Percentiles rank a stretch among this genome's conserved stretches.
Evolutionary conservation across 78 protist genomes (phyloP).

Genomic region (Protostelium mycophagum): DNA sequence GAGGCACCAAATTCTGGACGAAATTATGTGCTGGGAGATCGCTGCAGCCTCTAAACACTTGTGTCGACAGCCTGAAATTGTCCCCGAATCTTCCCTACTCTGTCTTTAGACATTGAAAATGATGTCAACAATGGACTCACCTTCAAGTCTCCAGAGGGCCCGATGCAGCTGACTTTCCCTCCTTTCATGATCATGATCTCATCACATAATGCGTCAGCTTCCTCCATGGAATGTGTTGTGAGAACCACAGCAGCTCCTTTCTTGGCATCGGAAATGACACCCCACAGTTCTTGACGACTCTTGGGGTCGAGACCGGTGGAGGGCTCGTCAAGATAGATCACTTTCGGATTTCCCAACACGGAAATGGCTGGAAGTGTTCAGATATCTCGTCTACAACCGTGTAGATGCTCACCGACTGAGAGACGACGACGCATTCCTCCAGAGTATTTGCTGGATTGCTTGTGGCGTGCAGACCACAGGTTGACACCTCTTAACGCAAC

Average conservation of each 20-base stretch:
- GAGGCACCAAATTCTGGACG: conserved; percentile 11
- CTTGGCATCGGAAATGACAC: conserved; percentile 42
- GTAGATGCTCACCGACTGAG: conserved; percentile 38
- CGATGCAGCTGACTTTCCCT: conserved; percentile 69
- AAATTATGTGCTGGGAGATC: conserved; percentile 8
- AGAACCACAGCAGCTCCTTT: conserved; percentile 57
- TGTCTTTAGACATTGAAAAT: conserved; percentile 10
- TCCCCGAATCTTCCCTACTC: not conserved
- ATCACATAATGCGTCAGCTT: conserved; percentile 90
- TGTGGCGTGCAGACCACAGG: conserved; percentile 35
- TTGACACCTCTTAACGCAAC: conserved; percentile 48
- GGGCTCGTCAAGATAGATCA: conserved; percentile 61
- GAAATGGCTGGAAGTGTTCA: conserved; percentile 9
- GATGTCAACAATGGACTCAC: conserved; percentile 81
- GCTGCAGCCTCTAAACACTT: not conserved
- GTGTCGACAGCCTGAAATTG: conserved; percentile 8
- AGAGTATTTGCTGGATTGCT: conserved; percentile 30
- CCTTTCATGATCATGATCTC: conserved; percentile 76
- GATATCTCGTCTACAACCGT: not conserved
- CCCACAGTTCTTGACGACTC: conserved; percentile 68
- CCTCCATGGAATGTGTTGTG: conserved; percentile 90
- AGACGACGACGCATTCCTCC: conserved; percentile 73
- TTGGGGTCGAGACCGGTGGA: conserved; percentile 53
- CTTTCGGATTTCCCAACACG: conserved; percentile 10
- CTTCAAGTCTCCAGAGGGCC: conserved; percentile 71